Base-by-base conservation (phyloP, 23 red algal species). In the Gracilaria caudata region DNA sequence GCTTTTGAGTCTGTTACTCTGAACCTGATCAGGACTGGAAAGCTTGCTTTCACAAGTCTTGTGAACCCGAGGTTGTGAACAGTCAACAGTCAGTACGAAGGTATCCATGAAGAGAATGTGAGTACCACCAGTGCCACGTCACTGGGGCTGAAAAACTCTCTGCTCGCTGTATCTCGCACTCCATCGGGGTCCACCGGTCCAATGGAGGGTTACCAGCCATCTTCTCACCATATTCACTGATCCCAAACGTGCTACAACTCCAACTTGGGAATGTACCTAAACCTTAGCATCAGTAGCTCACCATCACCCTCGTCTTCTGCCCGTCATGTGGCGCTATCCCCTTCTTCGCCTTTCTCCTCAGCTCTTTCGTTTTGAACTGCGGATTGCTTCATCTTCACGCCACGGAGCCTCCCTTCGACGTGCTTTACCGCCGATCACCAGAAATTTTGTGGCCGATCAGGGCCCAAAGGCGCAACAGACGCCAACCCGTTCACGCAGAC, bases 401-500 rank as follows among this genome's bases (percentile, higher is more conserved):
- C 61, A 30, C 17, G 30, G 19, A 66, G 29, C 26, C 10, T 7
- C 29, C 30, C 29, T 36, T 30, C 61, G 21, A 35, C 36, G 36
- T 36, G 29, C 7, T 19, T 30, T 37, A 17, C 70, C 19, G 0
- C 26, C 70, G 7, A 47, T 45, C 70, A 47, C 40, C 3, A 43
- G 70, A 9, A 46, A 49, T 47, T 75, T 46, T 49, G 70, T 21
- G 4, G 19, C 38, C 0, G 70, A 75, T 75, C 37, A 75, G 37
- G 70, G 70, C 24, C 5, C 70, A 43, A 45, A 49, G 21, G 39
- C 21, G 14, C 70, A 75, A 26, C 33, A 75, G 35, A 47, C 37
- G 21, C 70, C 70, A 24, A 39, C 70, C 8, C 70, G 70, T 46
- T 75, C 70, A 1, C 70, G 70, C 29, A 75, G 70, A 49, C 43